Conservation (phyloP, 2,329 filamentous ascomycete genomes). For the Aciculosporium take region DNA sequence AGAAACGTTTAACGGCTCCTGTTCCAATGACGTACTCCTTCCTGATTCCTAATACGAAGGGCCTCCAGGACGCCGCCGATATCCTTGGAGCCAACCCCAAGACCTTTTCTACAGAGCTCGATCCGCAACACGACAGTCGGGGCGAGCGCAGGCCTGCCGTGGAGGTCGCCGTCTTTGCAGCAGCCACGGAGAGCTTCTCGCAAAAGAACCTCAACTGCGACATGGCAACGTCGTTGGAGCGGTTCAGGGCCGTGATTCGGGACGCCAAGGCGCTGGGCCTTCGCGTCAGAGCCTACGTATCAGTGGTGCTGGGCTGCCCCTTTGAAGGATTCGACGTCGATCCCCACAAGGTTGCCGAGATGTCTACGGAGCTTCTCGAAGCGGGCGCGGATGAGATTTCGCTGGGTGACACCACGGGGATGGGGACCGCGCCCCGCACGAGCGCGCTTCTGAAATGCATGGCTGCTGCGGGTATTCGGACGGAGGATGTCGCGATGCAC, state of each 20-base stretch:
- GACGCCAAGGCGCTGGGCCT: slow-evolving; percentile 50
- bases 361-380: slow-evolving; percentile 57
- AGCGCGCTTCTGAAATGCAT: slow-evolving; percentile 50
- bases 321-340: slow-evolving; percentile 54
- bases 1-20: slow-evolving; percentile 38
- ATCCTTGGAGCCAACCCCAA: slow-evolving; percentile 38
- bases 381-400: slow-evolving; percentile 87
- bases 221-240: slow-evolving; percentile 56
- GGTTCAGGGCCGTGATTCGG: slow-evolving; percentile 56
- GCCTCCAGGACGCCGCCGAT: slow-evolving; percentile 46
- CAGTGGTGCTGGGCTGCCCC: slow-evolving; percentile 66
- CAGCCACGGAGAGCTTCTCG: slow-evolving; percentile 69
- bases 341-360: slow-evolving; percentile 48
- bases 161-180: slow-evolving; percentile 71
- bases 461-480: slow-evolving; percentile 50
- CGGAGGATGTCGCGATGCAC: slow-evolving; percentile 63
- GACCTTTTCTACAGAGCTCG: slow-evolving; percentile 37
- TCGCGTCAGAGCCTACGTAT: slow-evolving; percentile 66
- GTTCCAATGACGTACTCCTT: slow-evolving; percentile 60
- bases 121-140: slow-evolving; percentile 22
- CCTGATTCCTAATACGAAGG: slow-evolving; percentile 64
- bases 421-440: slow-evolving; percentile 67
- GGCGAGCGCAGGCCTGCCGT: slow-evolving; percentile 32
- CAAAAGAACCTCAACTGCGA: slow-evolving; percentile 72
- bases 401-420: slow-evolving; percentile 79